Evolutionary conservation across 495 filamentous ascomycete genomes (phyloP), one percentile per base, ranked within the genome.

Genomic region (Pseudevernia furfuracea): DNA sequence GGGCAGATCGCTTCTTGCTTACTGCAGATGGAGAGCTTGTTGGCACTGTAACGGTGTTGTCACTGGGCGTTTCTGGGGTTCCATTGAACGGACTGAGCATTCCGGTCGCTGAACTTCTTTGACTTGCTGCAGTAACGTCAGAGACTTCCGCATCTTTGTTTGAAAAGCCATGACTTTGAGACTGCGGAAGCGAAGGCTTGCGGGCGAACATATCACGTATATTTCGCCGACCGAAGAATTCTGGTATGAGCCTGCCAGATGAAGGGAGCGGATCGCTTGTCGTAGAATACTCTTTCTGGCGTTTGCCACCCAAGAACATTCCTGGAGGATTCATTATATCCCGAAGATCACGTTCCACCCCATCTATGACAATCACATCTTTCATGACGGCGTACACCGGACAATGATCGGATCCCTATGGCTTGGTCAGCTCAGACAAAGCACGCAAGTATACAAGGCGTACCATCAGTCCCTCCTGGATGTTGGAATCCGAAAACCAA

Each of bases 161-260:
- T 7, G 55, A n/a, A 41, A 12, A 7, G 17, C 53, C 30, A 25
- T 53, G 52, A 28, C 56, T 59, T 15, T 53, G 60, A 44, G 55
- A 49, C 30, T 63, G 60, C 21, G 34, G 56, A 37, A 65, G 60
- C 37, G 73, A 60, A 61, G 80, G 82, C 71, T 84, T 91, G 43
- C 77, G 81, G 28, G 77, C 72, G 68, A 97, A 96, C 92, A 97
- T 96, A 66, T 96, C 92, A 64, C 88, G 91, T 70, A 97, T 96
- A 70, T 78, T 96, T 66, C 85, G 82, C 5, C 92, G 85, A 56
- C 85, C 86, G 66, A 91, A 84, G 66, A 96, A 97, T 71, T 97
- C 92, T 0, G 91, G 89, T 49, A 96, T 87, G 21, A 93, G 79
- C 67, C 85, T 91, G 0, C 87, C 91, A 11, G 92, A 96, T 1